Percentiles rank a stretch among this genome's conserved stretches.
Evolutionary conservation across 129 eudicot genomes (phyloP).

Genomic region (Artemisia argyi): DNA sequence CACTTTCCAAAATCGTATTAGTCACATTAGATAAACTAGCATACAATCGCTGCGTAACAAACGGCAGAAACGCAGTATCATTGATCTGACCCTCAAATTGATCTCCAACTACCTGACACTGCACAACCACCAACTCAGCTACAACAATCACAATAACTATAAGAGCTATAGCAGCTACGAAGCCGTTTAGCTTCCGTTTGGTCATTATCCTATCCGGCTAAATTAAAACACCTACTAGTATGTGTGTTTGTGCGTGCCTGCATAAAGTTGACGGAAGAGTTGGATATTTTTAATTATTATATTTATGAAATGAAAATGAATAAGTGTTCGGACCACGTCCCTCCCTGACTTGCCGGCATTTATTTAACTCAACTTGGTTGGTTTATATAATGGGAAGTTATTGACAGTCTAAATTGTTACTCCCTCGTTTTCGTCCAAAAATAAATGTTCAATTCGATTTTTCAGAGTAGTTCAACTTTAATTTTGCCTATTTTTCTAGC

Average conservation of each 20-base stretch:
- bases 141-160: constrained; percentile 4
- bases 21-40: constrained; percentile 53
- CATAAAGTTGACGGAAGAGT: constrained; percentile 22
- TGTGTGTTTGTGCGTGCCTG: constrained; percentile 22
- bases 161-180: constrained; percentile 29
- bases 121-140: constrained; percentile 30
- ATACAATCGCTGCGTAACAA: constrained; percentile 47
- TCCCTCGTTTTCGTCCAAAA: too few relatives aligned
- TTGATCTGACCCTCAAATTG: constrained; percentile 43
- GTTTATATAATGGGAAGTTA: too few relatives aligned
- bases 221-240: too few relatives aligned
- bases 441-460: too few relatives aligned
- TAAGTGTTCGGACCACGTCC: constrained; percentile 14
- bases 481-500: too few relatives aligned
- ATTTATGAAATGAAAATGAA: neutral
- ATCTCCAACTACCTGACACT: constrained; percentile 44
- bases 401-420: too few relatives aligned
- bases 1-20: constrained; percentile 39
- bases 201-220: constrained; percentile 3
- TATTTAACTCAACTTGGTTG: too few relatives aligned
- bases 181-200: constrained; percentile 22
- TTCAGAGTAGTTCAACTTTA: too few relatives aligned
- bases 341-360: constrained; percentile 16
- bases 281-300: too few relatives aligned
- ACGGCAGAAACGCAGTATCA: constrained; percentile 47